Conservation (phyloP, 805 yeast species). For the Komagataella populi region DNA sequence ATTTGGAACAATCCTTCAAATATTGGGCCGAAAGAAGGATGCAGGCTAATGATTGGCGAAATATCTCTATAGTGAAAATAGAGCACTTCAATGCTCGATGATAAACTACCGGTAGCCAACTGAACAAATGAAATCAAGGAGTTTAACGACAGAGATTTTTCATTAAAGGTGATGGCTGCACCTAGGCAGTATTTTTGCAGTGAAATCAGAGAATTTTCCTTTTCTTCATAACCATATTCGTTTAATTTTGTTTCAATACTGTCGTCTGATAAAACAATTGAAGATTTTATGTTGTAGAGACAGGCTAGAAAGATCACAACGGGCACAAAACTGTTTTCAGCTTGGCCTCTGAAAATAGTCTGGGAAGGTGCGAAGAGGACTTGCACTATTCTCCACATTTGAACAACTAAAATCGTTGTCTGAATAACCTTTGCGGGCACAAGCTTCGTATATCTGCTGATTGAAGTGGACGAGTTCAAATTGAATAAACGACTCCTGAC, state of each 20-base stretch:
- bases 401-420: neutral
- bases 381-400: neutral
- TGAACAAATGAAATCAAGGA: neutral
- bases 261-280: neutral
- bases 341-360: neutral
- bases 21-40: neutral
- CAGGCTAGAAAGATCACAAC: neutral
- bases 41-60: neutral
- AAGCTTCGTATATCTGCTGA: neutral
- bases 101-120: neutral
- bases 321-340: neutral
- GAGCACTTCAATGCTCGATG: neutral
- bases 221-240: neutral
- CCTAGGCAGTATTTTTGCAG: neutral
- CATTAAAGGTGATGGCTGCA: neutral
- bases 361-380: neutral
- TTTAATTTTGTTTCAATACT: neutral
- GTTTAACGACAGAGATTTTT: neutral
- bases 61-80: neutral
- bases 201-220: neutral
- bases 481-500: neutral
- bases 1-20: neutral
- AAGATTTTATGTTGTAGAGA: neutral
- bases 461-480: neutral
- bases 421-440: neutral